Conservation (phyloP, 2,329 filamentous ascomycete species). For the Penicillium nordicum region DNA sequence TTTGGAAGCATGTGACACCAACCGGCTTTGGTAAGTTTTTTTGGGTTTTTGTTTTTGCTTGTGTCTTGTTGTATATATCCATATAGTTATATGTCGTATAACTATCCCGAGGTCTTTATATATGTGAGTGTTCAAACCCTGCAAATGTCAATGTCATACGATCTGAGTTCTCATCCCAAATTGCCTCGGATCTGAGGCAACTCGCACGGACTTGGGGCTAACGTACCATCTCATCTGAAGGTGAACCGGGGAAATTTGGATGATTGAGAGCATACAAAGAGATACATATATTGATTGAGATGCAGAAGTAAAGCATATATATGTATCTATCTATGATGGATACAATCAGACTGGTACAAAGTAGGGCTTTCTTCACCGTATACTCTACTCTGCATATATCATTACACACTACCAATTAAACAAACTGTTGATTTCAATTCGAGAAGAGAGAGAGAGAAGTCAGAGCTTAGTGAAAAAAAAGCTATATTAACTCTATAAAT, state of each 20-base stretch:
- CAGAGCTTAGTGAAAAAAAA: background rate
- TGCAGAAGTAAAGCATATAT: background rate
- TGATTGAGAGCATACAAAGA: background rate
- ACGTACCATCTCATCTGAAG: background rate
- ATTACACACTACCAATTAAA: background rate
- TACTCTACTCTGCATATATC: background rate
- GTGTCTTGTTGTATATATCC: no score
- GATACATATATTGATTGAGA: background rate
- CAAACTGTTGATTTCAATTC: background rate
- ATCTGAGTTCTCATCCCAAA: background rate
- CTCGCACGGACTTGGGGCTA: slow-evolving; percentile 4
- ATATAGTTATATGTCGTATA: background rate
- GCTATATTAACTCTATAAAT: background rate
- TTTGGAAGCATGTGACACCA: slow-evolving; percentile 7
- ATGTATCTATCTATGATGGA: background rate
- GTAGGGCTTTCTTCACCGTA: background rate
- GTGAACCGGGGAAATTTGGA: background rate
- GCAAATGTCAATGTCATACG: background rate
- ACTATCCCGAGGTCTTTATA: background rate
- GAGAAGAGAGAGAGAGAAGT: background rate
- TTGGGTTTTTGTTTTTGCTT: background rate
- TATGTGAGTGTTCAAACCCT: background rate
- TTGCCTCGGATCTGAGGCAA: slow-evolving; percentile 2
- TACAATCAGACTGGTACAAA: background rate
- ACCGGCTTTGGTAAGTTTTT: background rate